These are phyloP conservation scores for Clarireedia hainanense DNA, from an alignment of 2,329 filamentous ascomycete species.

Conservation along the genomic window DNA sequence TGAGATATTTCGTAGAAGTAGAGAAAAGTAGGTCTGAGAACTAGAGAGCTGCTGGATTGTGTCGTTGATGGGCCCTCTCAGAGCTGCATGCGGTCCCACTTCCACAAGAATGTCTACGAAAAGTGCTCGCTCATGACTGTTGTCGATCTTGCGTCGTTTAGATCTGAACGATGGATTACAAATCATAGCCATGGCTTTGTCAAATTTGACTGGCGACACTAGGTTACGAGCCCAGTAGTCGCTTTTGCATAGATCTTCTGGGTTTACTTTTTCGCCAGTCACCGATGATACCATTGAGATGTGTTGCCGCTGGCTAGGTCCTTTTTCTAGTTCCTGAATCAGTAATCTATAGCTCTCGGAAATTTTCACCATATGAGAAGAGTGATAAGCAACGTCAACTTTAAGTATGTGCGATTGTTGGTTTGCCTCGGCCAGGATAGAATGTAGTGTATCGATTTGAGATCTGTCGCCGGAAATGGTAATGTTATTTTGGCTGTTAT, in stretches of 20 bases:
- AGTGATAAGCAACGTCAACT: conserved; percentile 37
- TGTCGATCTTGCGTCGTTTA: conserved; percentile 12
- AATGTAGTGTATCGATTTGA: conserved; percentile 3
- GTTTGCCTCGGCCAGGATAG: conserved; percentile 3
- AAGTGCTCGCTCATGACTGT: conserved; percentile 13
- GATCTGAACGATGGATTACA: neutral
- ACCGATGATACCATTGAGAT: conserved; percentile 7
- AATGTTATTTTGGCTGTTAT: conserved; percentile 20
- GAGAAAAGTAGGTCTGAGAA: neutral
- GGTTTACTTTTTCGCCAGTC: neutral
- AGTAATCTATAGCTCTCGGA: conserved; percentile 17
- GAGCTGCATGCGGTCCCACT: conserved; percentile 30
- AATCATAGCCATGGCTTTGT: conserved; percentile 17
- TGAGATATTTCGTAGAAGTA: neutral
- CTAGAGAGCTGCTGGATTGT: neutral
- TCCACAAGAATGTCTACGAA: conserved; percentile 20
- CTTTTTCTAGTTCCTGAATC: neutral
- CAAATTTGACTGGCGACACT: conserved; percentile 36
- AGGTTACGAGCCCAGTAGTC: conserved; percentile 40
- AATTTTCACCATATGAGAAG: conserved; percentile 26
- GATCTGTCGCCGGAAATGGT: conserved; percentile 22
- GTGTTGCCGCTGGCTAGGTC: neutral
- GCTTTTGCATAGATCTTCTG: conserved; percentile 1
- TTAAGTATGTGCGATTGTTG: conserved; percentile 28
- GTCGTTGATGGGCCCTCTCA: conserved; percentile 25